Evolutionary conservation across 2,329 filamentous ascomycete genomes (phyloP), one percentile per base, ranked within the genome.

Genomic region (Emydomyces testavorans): DNA sequence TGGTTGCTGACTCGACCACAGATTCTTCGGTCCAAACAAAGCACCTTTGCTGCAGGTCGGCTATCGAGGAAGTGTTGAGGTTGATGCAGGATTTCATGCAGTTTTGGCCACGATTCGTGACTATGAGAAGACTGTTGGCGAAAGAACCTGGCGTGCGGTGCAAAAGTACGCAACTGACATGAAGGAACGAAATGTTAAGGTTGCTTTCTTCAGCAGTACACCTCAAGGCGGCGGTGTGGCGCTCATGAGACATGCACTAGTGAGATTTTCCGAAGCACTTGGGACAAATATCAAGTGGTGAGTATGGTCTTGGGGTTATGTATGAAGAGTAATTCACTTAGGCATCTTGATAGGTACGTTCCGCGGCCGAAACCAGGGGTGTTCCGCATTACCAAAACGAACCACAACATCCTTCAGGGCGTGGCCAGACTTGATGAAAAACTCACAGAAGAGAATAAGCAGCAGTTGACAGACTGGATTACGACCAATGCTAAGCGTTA

Each of bases 331-430:
- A 21, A 26, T 21, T 74, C 32, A 31, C 11, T 6, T 45, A 56
- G 50, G 26, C 21, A 40, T 23, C 23, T 7, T n/a, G 29, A 26
- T 37, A 77, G 74, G 73, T 78, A 75, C 52, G 85, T 90, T 1
- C 85, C 85, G 5, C 87, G 86, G 62, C 84, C 85, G 18, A 80
- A 82, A 43, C 83, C 83, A 2, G 80, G 83, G 13, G 79, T 90
- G 8, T 92, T 92, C 65, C 75, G 84, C 43, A 82, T 86, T 64
- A 92, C 85, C 55, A 92, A 92, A 68, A 88, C 83, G 55, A 83
- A 88, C 56, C 85, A 92, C 75, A 92, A 92, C 65, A 89, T 90
- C 54, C 77, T 92, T 2, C 85, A 92, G 66, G 85, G 85, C 6
- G 85, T 89, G 35, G 79, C 79, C 34, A 71, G 74, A 21, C 76